phyloP scores from a whole-genome alignment of 805 yeast genomes.

The Candida nonsorbophila region DNA sequence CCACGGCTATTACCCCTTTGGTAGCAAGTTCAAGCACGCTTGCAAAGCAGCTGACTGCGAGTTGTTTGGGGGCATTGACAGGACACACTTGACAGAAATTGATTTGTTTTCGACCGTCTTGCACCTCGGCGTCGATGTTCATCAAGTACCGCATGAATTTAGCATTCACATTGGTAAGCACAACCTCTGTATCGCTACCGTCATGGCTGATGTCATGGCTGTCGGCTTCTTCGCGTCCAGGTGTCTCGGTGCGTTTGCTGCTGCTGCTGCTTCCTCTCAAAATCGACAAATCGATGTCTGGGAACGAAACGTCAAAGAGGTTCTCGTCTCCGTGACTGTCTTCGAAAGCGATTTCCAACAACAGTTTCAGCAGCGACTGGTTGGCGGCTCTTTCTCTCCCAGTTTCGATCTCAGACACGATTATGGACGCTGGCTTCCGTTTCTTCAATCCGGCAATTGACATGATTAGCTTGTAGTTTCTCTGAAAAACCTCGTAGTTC shows the following conservation, averaged over 20 bases:
- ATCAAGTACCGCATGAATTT: background rate
- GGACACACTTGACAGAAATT: slow-evolving; percentile 8
- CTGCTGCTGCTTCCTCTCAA: slow-evolving; percentile 6
- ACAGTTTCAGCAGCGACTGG: background rate
- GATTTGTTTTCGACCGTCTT: background rate
- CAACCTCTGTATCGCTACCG: background rate
- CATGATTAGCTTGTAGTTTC: too few species aligned
- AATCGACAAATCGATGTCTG: slow-evolving; percentile 12
- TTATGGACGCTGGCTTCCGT: too few species aligned
- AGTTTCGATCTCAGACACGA: too few species aligned
- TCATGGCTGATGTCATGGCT: background rate
- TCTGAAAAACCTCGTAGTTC: too few species aligned
- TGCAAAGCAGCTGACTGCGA: slow-evolving; percentile 24
- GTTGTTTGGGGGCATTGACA: slow-evolving; percentile 7
- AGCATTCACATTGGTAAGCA: background rate
- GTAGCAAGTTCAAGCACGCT: slow-evolving; percentile 21
- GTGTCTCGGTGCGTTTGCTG: background rate
- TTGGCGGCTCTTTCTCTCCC: background rate
- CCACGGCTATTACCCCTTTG: slow-evolving; percentile 8
- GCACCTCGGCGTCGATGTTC: background rate
- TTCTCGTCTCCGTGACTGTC: slow-evolving; percentile 4
- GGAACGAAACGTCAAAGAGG: slow-evolving; percentile 17
- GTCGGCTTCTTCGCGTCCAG: slow-evolving; percentile 1
- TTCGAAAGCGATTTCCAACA: background rate
- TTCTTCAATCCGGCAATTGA: too few species aligned